Evolutionary conservation across 78 protist genomes (phyloP), one percentile per base, ranked within the genome.

Genomic region (Speleostelium caveatum): DNA sequence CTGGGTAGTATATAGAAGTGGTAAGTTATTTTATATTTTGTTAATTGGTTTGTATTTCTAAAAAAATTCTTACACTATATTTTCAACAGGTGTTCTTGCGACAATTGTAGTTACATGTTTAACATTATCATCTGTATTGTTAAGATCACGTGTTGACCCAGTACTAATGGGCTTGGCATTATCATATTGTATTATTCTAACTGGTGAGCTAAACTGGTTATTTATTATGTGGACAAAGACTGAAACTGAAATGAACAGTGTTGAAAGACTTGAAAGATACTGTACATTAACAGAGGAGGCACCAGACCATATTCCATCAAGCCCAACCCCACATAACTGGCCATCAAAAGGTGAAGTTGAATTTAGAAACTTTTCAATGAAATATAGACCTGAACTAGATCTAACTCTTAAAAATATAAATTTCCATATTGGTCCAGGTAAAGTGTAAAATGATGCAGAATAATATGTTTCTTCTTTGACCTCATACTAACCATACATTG

Each of bases 321-420:
- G 26, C 14, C 72, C 39, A 2, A 80, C 85, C 2, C 62, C 93
- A 19, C 41, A 38, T 28, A 30, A 19, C 22, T 96, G 98, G 98
- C 98, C 98, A 17, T 6, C 45, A 0, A 33, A 30, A 10, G 98
- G 98, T 30, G 22, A 32, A 1, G 69, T 96, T 1, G 63, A 28
- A 36, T 93, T 96, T 42, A 33, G 76, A 2, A 69, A 96, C 73
- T 56, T 93, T 7, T 71, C 74, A 78, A 1, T 97, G 55, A 53
- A 86, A 8, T 97, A 98, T 78, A 68, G 98, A 6, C 85, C 61
- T 3, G 96, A 73, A 0, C 56, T 85, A 24, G 92, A 85, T n/a
- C 65, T 79, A 71, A 71, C 66, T 2, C 68, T 83, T n/a, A 12
- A 56, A 5, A 97, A 93, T 16, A 30, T 95, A 3, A 41, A 89